Evolutionary conservation across 257 asterid species (phyloP), one percentile per base, ranked within the genome.

Genomic region (Gentiana macrophylla): DNA sequence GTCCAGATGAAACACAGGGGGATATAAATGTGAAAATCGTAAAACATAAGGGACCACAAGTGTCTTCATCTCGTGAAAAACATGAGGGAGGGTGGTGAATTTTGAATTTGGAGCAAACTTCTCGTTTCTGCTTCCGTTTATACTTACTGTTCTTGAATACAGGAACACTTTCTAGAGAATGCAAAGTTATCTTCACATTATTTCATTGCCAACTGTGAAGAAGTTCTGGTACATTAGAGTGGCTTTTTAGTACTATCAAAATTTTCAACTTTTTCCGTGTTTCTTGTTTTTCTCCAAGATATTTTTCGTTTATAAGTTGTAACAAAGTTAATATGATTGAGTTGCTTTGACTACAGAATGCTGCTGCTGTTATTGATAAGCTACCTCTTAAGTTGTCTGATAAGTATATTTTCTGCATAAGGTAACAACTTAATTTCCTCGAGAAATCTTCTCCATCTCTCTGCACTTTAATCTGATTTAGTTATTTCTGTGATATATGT

Each of bases 111-210:
- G 32, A 43, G 35, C 12, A 12, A 44, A 57, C 46, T 24, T 57
- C 24, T 24, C 24, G 24, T 24, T 24, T 24, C 24, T 24, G 24
- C 24, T 24, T 24, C 24, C 24, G 24, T 24, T 24, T 24, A 24
- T 24, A 24, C 24, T 24, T 24, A 24, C 24, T 24, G 24, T 24
- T 24, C 24, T 24, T 24, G 24, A 24, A 24, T 24, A 24, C 76
- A 91, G 98, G 94, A 78, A 68, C 84, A 84, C 65, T 91, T 87
- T 71, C 66, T 80, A 59, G 95, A 79, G 77, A 83, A 87, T 41
- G 86, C 98, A 47, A 91, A 84, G 76, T 63, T 91, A 70, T 91
- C 98, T 5, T 80, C 79, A 33, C 78, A 75, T 63, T 91, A 83
- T 77, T 91, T 91, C 72, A 76, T 91, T 15, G 37, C 88, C 48